Evolutionary conservation across 768 basidiomycete genomes (phyloP).

Genomic region (Lactarius quietus): DNA sequence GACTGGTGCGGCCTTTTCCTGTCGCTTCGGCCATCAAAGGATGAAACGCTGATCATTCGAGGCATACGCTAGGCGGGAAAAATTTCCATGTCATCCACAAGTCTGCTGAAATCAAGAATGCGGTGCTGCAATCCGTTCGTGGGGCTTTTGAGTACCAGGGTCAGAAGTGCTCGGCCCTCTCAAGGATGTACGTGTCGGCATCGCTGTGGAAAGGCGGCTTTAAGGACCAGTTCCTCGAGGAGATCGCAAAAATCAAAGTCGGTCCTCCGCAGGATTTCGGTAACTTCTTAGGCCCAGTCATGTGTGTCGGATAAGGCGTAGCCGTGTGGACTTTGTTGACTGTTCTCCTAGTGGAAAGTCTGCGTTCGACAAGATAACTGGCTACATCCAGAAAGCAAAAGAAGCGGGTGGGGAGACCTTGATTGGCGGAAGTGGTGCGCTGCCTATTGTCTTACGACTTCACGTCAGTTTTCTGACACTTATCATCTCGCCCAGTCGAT

Average conservation of each 20-base stretch:
- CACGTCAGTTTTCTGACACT: neutral
- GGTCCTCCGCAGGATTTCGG: slow-evolving; percentile 71
- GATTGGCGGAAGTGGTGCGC: slow-evolving; percentile 73
- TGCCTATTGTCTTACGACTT: neutral
- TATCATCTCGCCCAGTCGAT: slow-evolving; percentile 49
- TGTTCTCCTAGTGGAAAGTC: slow-evolving; percentile 56
- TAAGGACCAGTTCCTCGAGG: slow-evolving; percentile 69
- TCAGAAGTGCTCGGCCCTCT: slow-evolving; percentile 96
- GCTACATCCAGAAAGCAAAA: slow-evolving; percentile 85
- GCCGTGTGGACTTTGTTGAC: neutral
- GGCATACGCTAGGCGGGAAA: slow-evolving; percentile 62
- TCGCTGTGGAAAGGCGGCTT: slow-evolving; percentile 85
- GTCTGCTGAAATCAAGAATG: slow-evolving; percentile 82
- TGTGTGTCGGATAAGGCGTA: slow-evolving; percentile 45
- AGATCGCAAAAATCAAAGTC: slow-evolving; percentile 82
- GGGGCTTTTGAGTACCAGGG: slow-evolving; percentile 97
- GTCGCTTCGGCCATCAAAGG: too few relatives aligned
- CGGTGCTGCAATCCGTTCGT: slow-evolving; percentile 85
- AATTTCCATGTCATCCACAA: slow-evolving; percentile 95
- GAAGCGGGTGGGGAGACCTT: slow-evolving; percentile 86
- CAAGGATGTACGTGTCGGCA: slow-evolving; percentile 84
- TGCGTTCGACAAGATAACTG: slow-evolving; percentile 84
- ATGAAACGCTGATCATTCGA: neutral
- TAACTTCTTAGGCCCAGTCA: slow-evolving; percentile 96
- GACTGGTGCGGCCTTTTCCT: slow-evolving; percentile 49